Percentiles rank a stretch among this genome's conserved stretches.
These are phyloP conservation scores for Adiantum capillusveneris DNA, from an alignment of 75 land plant species.

Conservation along the genomic window DNA sequence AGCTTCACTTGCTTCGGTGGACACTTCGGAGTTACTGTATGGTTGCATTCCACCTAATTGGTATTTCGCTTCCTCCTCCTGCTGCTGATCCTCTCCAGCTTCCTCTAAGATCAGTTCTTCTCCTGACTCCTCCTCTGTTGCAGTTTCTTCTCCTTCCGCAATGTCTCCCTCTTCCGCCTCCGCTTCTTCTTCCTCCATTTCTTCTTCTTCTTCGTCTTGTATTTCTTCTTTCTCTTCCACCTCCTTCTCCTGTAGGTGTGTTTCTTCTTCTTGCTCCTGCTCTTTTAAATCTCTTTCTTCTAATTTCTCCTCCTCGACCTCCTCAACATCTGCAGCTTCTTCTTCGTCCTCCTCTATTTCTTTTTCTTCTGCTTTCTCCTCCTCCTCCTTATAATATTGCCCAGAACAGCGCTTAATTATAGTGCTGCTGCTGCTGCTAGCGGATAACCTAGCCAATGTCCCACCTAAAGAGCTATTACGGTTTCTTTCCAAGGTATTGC, in stretches of 20 bases:
- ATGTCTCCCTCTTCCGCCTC: no score
- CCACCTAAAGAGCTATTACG: not conserved
- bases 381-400: not conserved
- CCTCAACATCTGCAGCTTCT: not conserved
- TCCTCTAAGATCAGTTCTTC: no score
- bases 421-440: not conserved
- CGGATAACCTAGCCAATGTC: not conserved
- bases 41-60: no score
- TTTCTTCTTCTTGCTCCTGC: not conserved
- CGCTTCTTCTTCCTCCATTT: no score
- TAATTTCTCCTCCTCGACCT: not conserved
- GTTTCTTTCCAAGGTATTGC: not conserved
- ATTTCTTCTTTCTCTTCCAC: not conserved
- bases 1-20: no score
- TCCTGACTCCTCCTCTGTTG: no score
- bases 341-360: not conserved
- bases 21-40: no score
- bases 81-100: no score
- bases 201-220: no score
- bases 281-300: not conserved
- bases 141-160: no score
- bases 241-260: not conserved
- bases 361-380: not conserved
- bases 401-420: not conserved
- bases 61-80: no score